Evolutionary conservation across 495 filamentous ascomycete species (phyloP).

Genomic region (Xylaria cubensis): DNA sequence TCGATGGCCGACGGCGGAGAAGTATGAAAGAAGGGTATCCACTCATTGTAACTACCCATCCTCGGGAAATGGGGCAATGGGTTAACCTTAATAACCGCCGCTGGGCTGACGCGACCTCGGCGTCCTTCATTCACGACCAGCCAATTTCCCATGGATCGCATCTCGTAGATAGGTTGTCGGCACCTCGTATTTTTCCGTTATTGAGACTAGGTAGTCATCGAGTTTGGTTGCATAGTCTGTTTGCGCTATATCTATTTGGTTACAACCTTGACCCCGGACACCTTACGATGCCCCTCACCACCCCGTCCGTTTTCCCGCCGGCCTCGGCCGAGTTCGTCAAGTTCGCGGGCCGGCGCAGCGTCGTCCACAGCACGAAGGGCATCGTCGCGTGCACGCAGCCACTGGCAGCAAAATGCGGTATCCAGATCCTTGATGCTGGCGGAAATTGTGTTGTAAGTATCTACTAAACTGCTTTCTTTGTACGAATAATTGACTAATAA

Average conservation of each 20-base stretch:
- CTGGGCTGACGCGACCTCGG: background rate
- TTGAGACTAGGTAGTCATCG: background rate
- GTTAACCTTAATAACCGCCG: background rate
- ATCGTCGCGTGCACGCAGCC: conserved; percentile 94
- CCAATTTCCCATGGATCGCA: background rate
- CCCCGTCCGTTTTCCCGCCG: conserved; percentile 63
- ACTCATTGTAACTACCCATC: background rate
- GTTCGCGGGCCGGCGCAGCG: conserved; percentile 86
- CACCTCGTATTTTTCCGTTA: background rate
- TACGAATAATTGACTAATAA: conserved; percentile 15
- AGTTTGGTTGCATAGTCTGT: background rate
- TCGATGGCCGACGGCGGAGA: conserved; percentile 19
- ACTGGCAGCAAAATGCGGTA: conserved; percentile 85
- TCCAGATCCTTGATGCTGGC: conserved; percentile 80
- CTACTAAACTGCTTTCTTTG: background rate
- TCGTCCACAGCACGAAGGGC: conserved; percentile 90
- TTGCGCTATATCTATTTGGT: background rate
- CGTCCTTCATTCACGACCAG: background rate
- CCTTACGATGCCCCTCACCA: conserved; percentile 49
- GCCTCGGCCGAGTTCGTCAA: conserved; percentile 65
- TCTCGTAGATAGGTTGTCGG: background rate
- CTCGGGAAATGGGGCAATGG: background rate
- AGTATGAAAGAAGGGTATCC: conserved; percentile 3
- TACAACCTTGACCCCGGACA: background rate
- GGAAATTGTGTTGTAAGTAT: conserved; percentile 88